phyloP scores from a whole-genome alignment of 352 stramenopile species.

The Globisporangium polare region DNA sequence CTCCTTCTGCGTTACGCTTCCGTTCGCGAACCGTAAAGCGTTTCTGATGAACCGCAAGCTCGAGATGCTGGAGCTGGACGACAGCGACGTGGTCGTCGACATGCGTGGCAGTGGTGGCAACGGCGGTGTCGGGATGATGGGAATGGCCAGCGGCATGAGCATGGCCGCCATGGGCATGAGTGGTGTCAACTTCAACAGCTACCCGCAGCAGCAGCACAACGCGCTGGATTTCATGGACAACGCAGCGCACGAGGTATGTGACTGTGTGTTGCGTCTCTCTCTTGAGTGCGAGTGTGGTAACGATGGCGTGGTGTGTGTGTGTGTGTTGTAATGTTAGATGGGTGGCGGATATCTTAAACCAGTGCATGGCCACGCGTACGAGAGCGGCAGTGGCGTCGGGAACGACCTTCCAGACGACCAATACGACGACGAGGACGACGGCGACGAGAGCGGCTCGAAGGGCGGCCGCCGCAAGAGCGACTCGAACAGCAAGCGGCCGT shows the following conservation, averaged over 20 bases:
- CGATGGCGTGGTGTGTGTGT: background rate
- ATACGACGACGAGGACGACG: conserved; percentile 70
- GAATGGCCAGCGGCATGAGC: conserved; percentile 23
- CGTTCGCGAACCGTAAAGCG: conserved; percentile 7
- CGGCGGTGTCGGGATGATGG: conserved; percentile 25
- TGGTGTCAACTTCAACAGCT: background rate
- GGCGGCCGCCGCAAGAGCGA: conserved; percentile 52
- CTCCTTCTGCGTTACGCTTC: conserved; percentile 8
- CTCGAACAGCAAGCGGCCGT: conserved; percentile 83
- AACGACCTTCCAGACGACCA: conserved; percentile 39
- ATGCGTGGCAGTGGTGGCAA: conserved; percentile 11
- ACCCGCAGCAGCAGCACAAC: background rate
- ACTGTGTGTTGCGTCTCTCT: background rate
- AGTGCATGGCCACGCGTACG: background rate
- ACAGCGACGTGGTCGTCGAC: conserved; percentile 29
- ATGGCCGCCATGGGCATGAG: conserved; percentile 16
- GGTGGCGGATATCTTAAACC: background rate
- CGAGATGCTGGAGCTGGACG: conserved; percentile 53
- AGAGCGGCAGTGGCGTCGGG: background rate
- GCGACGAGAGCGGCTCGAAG: conserved; percentile 41
- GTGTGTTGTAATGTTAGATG: background rate
- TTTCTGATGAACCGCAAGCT: conserved; percentile 69
- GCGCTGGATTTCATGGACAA: conserved; percentile 5
- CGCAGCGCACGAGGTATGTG: background rate
- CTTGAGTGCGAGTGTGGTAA: background rate